Evolutionary conservation across 495 filamentous ascomycete species (phyloP), one percentile per base, ranked within the genome.

Genomic region (Cetradonia linearis): DNA sequence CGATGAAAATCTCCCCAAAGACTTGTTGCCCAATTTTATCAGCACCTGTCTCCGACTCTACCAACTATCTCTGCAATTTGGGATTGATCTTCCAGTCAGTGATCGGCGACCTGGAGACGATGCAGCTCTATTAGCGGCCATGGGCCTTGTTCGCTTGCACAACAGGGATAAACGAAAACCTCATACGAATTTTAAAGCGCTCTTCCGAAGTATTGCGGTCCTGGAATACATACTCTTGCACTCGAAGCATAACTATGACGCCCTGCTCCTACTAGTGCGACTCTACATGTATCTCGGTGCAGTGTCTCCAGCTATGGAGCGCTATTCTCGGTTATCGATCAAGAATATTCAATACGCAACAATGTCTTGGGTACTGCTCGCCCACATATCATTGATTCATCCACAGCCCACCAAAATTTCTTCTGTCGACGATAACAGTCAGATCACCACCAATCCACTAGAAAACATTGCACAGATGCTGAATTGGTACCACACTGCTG

Each of bases 341-440:
- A 85, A 85, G 62, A 80, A 85, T 47, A 68, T 84, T 31, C 82
- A 85, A 64, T 77, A 77, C 61, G 80, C 83, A 62, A 79, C 78
- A 25, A 69, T 84, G 50, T 74, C 79, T 16, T 81, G 84, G 63
- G 77, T 77, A 33, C 68, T 84, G 14, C 78, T 78, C 64, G 82
- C 81, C 0, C 76, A 81, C 18, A 71, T 84, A 44, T 78, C 79
- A n/a, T 78, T 76, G 0, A 73, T 84, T 13, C 80, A 81, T 60
- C 79, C 79, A 54, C 71, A 75, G 55, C 70, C 72, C 16, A 36
- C 36, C 9, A 36, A 47, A 2, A 14, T 48, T 25, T 30, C 61
- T 23, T 42, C 52, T 36, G 28, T 33, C 36, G 36, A 49, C 37
- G 48, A 25, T 20, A 57, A 37, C 44, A 38, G 23, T 20, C 55